Evolutionary conservation across 176 grass and related monocot genomes (phyloP).

Genomic region (Saccharum officinarum): DNA sequence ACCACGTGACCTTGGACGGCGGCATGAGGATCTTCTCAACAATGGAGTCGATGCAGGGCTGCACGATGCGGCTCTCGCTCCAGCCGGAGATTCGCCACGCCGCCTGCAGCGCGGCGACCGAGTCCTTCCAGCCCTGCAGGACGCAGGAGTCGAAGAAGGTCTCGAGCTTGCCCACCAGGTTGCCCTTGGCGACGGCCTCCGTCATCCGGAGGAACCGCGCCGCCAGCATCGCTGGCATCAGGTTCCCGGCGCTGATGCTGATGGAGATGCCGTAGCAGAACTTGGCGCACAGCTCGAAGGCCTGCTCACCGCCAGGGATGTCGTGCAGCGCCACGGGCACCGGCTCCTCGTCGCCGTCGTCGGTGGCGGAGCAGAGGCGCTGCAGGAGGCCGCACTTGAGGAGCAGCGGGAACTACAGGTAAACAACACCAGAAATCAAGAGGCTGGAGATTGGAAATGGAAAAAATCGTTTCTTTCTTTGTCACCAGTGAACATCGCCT

Average conservation of each 20-base stretch:
- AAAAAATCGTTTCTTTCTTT: conserved; percentile 14
- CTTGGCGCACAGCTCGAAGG: conserved; percentile 94
- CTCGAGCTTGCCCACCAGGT: conserved; percentile 81
- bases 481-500: not conserved
- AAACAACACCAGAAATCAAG: conserved; percentile 95
- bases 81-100: conserved; percentile 76
- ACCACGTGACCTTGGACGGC: conserved; percentile 76
- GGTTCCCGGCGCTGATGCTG: conserved; percentile 77
- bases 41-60: conserved; percentile 81
- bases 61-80: conserved; percentile 75
- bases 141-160: conserved; percentile 77
- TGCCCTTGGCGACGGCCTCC: conserved; percentile 70
- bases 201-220: conserved; percentile 89
- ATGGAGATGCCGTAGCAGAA: conserved; percentile 95
- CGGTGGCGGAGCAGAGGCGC: conserved; percentile 63
- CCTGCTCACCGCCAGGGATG: conserved; percentile 70
- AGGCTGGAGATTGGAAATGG: conserved; percentile 47
- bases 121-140: conserved; percentile 85
- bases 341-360: conserved; percentile 47
- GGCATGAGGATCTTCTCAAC: conserved; percentile 83
- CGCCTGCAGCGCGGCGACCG: conserved; percentile 52
- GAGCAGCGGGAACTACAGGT: conserved; percentile 97
- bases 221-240: conserved; percentile 56
- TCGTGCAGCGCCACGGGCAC: conserved; percentile 68
- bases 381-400: conserved; percentile 92